A percentile compares a stretch with the other conserved stretches of the same genome.
Conservation (phyloP, 2,329 filamentous ascomycete species). For the Daldinia sp. region DNA sequence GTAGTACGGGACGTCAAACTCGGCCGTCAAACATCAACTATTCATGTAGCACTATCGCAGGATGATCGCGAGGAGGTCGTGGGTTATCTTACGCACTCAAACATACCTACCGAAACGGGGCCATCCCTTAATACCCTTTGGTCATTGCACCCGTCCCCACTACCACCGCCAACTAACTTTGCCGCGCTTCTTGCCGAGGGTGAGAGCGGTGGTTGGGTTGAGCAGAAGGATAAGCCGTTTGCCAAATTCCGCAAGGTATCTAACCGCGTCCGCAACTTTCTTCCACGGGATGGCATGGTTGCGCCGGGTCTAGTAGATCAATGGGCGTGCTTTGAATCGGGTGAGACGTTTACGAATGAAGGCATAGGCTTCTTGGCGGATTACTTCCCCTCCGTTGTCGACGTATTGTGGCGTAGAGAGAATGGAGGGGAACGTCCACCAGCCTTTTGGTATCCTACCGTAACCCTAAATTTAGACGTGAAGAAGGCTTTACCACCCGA, state of each 20-base stretch:
- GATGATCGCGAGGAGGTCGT: constrained; percentile 69
- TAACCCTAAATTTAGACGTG: constrained; percentile 42
- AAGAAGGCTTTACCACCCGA: constrained; percentile 35
- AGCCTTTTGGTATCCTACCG: constrained; percentile 39
- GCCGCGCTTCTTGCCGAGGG: constrained; percentile 42
- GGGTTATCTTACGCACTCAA: constrained; percentile 73
- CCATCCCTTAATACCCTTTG: constrained; percentile 64
- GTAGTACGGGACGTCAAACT: constrained; percentile 51
- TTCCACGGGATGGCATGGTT: constrained; percentile 45
- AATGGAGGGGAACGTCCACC: constrained; percentile 10
- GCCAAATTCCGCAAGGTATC: constrained; percentile 47
- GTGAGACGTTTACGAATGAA: constrained; percentile 47
- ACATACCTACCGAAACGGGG: constrained; percentile 70
- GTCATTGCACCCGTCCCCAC: constrained; percentile 55
- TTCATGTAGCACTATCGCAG: constrained; percentile 51
- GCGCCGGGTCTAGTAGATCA: constrained; percentile 47
- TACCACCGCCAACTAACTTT: constrained; percentile 44
- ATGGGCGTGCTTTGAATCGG: constrained; percentile 49
- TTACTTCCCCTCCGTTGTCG: constrained; percentile 49
- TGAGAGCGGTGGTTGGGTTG: constrained; percentile 47
- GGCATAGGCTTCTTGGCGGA: constrained; percentile 49
- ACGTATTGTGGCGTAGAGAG: constrained; percentile 35
- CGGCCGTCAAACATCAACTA: constrained; percentile 53
- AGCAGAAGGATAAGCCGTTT: constrained; percentile 41
- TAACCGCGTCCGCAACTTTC: constrained; percentile 42